Evolutionary conservation across 1,139 yeast genomes (phyloP).

Genomic region (Taiozyma onychis): DNA sequence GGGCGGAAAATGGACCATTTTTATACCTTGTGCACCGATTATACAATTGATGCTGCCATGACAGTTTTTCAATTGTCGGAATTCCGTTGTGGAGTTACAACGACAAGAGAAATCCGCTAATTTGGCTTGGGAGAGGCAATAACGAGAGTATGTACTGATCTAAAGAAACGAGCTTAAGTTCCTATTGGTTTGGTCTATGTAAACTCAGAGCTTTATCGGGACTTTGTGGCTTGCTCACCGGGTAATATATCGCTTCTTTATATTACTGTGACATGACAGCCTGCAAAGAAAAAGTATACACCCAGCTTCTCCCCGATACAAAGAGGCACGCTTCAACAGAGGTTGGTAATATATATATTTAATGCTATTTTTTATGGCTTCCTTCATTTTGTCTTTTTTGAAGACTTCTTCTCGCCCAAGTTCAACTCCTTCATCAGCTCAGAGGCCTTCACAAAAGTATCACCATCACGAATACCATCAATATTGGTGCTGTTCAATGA

Average conservation of each 20-base stretch:
- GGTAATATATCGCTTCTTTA: background rate
- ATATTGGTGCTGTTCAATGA: conserved; percentile 7
- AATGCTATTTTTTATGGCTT: background rate
- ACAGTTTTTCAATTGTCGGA: background rate
- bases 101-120: background rate
- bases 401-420: conserved; percentile 5
- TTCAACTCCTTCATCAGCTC: conserved; percentile 18
- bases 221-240: background rate
- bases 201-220: background rate
- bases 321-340: too few relatives aligned
- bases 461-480: conserved; percentile 7
- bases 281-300: too few relatives aligned
- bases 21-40: background rate
- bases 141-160: background rate
- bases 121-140: background rate
- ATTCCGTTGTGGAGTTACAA: background rate
- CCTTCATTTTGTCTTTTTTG: background rate
- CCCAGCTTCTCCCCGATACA: too few relatives aligned
- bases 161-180: background rate
- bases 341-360: background rate
- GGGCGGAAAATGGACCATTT: background rate
- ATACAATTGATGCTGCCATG: background rate
- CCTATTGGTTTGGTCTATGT: background rate
- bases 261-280: background rate
- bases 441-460: conserved; percentile 18